Evolutionary conservation across 345 rosid species (phyloP), one percentile per base, ranked within the genome.

Genomic region (Gossypium herbaceum): DNA sequence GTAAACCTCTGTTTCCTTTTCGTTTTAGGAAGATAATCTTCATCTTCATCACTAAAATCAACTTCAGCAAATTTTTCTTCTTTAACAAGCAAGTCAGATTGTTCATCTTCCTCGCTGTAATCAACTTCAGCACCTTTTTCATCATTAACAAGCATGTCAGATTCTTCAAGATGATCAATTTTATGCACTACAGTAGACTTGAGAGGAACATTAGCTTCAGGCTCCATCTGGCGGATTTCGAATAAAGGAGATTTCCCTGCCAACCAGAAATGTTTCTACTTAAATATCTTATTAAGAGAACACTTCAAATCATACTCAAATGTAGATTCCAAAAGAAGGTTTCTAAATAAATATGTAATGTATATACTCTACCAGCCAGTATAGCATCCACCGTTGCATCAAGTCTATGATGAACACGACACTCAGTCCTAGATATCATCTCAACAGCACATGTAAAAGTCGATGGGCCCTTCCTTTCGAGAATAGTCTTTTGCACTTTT

Each of bases 401-500:
- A 66, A 92, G 86, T 73, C 87, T 85, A 78, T 90, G 92, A 82
- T 94, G 97, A 79, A 94, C 91, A 63, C 86, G 97, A 27, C 93
- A 92, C 71, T 92, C 92, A 1, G 92, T 86, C 82, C 81, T 88
- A 34, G 98, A 87, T 83, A 91, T 91, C 91, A 94, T 74, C 84
- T 92, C 98, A 59, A 92, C 92, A 7, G 97, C 97, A 80, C 97
- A 94, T 45, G 91, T 85, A 77, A 94, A 94, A 22, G 98, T 79
- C 3, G 97, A 83, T 43, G 97, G 92, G 56, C 97, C 97, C 84
- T 92, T 91, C 76, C 98, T 84, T 85, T 94, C 97, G 44, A 94
- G 97, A 88, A 91, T 91, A 27, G 97, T 92, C 88, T 92, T 92
- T 85, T 92, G 98, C 74, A 91, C 94, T 86, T 91, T 94, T 87